Base-by-base conservation (phyloP, 495 filamentous ascomycete species). In the Xylaria flabelliformis region DNA sequence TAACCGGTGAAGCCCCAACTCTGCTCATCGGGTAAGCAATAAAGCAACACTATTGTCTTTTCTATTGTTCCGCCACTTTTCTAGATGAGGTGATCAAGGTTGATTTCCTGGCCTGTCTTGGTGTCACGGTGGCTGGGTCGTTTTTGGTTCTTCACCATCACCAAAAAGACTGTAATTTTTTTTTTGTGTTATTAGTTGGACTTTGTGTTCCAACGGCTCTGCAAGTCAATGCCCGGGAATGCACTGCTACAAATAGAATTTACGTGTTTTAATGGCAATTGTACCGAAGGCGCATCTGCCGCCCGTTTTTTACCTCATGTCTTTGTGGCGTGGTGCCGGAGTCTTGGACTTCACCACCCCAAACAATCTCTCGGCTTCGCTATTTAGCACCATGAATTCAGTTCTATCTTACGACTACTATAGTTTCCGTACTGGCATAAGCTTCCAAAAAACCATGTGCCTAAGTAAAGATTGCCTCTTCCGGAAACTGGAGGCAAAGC, bases 41-140 rank as follows among this genome's bases (percentile, higher is more conserved):
- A 70, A 59, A 59, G 53, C 32, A 50, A 17, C 68, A 63, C 44
- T 63, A 70, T 63, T 70, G 46, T 64, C 34, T 50, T 70, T 70
- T 70, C 34, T 70, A 63, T 70, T 70, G 56, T 62, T 13, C 64
- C 68, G 36, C 56, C 58, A 46, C 32, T 48, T 62, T 63, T 39
- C n/a, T 19, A 42, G 39, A 21, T 21, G 1, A 39, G 36, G 36
- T 39, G 6, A 62, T 24, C 6, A n/a, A 70, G 48, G 29, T 39
- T 29, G 26, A 9, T 6, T 51, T 46, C 42, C 21, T 48, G 19
- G 58, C 10, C 39, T 61, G 13, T 53, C 32, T 26, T 70, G 32
- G 56, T 34, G 58, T 29, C 34, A 70, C 53, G 1, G 53, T 70
- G 58, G 68, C 68, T 34, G 67, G 48, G 39, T 39, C 39, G 46